Conservation (phyloP, 129 eudicot species). For the Lonicera japonica region DNA sequence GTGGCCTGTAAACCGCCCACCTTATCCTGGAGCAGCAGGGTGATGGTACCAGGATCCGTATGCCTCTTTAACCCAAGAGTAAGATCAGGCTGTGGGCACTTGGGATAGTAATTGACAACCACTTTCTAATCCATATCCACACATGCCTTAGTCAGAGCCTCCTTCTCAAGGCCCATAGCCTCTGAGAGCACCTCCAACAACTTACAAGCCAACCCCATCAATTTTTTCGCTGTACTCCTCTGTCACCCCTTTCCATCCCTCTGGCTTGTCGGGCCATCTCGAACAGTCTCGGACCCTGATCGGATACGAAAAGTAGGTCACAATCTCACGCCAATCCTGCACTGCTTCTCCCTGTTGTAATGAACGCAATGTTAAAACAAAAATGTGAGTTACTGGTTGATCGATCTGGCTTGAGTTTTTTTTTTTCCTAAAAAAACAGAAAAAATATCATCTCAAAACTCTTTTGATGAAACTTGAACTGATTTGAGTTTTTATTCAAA, state of each 20-base stretch:
- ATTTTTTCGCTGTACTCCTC: slow-evolving; percentile 54
- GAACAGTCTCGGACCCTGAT: slow-evolving; percentile 65
- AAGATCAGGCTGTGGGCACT: slow-evolving; percentile 87
- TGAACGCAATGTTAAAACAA: too few relatives aligned
- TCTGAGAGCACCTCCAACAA: slow-evolving; percentile 69
- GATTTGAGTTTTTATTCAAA: too few relatives aligned
- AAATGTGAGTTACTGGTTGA: too few relatives aligned
- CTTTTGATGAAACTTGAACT: too few relatives aligned
- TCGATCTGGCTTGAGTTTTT: too few relatives aligned
- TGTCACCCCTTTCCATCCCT: slow-evolving; percentile 61
- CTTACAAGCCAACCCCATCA: slow-evolving; percentile 67
- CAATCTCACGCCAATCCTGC: slow-evolving; percentile 92
- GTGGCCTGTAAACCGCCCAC: slow-evolving; percentile 99
- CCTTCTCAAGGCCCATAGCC: slow-evolving; percentile 87
- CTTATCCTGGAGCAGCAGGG: slow-evolving; percentile 77
- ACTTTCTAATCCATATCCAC: slow-evolving; percentile 96
- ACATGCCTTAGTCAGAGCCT: slow-evolving; percentile 73
- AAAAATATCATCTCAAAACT: too few relatives aligned
- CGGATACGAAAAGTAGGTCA: slow-evolving; percentile 85
- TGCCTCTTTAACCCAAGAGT: slow-evolving; percentile 85
- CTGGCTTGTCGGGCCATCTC: slow-evolving; percentile 92
- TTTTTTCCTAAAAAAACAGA: too few relatives aligned
- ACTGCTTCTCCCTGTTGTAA: slow-evolving; percentile 77
- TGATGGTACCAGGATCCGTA: slow-evolving; percentile 92
- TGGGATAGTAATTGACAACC: slow-evolving; percentile 79